These are phyloP conservation scores for Geranium brycei DNA, from an alignment of 345 rosid species.

Conservation along the genomic window DNA sequence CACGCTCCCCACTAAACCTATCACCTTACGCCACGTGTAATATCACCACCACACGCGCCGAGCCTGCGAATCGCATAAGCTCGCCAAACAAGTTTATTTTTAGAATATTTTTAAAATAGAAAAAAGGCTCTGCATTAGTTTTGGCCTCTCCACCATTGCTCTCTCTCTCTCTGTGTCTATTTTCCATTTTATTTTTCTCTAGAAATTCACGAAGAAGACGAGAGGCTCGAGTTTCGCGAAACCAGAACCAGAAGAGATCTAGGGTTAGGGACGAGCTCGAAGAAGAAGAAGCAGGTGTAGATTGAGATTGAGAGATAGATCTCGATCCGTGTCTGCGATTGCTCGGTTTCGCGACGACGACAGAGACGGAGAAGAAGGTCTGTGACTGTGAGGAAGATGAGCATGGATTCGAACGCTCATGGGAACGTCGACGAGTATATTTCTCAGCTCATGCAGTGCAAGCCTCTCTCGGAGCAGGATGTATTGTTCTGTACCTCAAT, in stretches of 20 bases:
- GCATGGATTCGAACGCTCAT: conserved; percentile 11
- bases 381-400: conserved; percentile 5
- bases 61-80: background rate
- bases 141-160: too few relatives aligned
- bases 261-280: background rate
- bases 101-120: too few relatives aligned
- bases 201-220: background rate
- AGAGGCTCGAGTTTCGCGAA: background rate
- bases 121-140: too few relatives aligned
- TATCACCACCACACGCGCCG: background rate
- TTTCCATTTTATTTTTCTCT: background rate
- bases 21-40: background rate
- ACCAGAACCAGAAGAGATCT: background rate
- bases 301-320: too few relatives aligned
- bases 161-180: too few relatives aligned
- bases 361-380: background rate
- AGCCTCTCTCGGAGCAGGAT: conserved; percentile 33
- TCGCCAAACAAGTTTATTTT: too few relatives aligned
- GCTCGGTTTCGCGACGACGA: background rate
- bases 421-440: conserved; percentile 30
- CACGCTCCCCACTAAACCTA: background rate
- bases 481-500: conserved; percentile 1
- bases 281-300: background rate
- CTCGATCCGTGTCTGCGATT: too few relatives aligned
- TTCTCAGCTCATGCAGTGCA: conserved; percentile 40